Percentiles rank a stretch among this genome's conserved stretches.
Evolutionary conservation across 208 protist genomes (phyloP).

Genomic region (Trypanosoma conorhini): DNA sequence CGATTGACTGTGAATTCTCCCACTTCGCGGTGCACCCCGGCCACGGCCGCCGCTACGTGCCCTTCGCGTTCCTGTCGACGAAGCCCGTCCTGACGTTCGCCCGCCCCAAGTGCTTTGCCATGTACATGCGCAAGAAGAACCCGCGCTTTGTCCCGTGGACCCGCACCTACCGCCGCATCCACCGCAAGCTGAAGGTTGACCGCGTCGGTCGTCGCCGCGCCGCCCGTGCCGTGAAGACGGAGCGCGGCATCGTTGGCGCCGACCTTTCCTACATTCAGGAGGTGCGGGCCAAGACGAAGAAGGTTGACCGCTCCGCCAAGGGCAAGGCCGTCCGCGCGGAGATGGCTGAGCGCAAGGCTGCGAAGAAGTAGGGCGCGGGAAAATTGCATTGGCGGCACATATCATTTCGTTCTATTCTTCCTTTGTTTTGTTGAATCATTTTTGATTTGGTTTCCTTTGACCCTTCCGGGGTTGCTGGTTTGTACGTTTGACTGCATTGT

Average conservation of each 20-base stretch:
- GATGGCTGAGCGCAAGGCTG: slow-evolving; percentile 90
- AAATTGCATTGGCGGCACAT: not conserved
- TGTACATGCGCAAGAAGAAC: slow-evolving; percentile 96
- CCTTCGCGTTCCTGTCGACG: slow-evolving; percentile 93
- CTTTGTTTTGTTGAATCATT: slow-evolving; percentile 15
- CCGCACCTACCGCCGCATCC: slow-evolving; percentile 92
- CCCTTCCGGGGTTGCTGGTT: not conserved
- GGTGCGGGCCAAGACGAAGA: slow-evolving; percentile 65
- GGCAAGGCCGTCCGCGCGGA: slow-evolving; percentile 87
- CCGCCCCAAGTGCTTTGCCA: slow-evolving; percentile 86
- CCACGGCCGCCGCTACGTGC: slow-evolving; percentile 93
- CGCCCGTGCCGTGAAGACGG: slow-evolving; percentile 67
- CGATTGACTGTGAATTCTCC: slow-evolving; percentile 93
- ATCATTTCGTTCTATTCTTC: slow-evolving; percentile 24
- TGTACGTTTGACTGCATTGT: not conserved
- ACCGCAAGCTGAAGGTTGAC: slow-evolving; percentile 92
- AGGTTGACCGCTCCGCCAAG: slow-evolving; percentile 89
- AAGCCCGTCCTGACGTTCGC: slow-evolving; percentile 94
- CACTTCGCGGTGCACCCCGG: slow-evolving; percentile 93
- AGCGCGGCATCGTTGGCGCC: slow-evolving; percentile 86
- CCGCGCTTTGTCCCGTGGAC: slow-evolving; percentile 93
- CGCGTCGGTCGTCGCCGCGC: slow-evolving; percentile 81
- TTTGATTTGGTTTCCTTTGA: not conserved
- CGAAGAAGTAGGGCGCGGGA: slow-evolving; percentile 74
- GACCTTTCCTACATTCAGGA: slow-evolving; percentile 91